Evolutionary conservation across 1,284 basidiomycete genomes (phyloP).

Genomic region (Ceratobasidium sp.): DNA sequence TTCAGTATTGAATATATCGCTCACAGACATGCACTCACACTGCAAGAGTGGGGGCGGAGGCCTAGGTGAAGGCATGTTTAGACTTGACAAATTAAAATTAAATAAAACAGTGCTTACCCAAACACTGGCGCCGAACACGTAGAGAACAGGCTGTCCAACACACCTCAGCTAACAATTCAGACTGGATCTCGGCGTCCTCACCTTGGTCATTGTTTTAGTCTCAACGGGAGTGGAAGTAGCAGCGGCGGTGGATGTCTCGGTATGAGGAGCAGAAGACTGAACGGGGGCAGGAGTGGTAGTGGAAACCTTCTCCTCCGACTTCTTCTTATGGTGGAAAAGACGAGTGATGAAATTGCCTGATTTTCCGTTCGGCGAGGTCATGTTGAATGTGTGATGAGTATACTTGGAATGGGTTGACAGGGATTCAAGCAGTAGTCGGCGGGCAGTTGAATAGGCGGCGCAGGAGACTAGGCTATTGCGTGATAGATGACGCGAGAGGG

Average conservation of each 20-base stretch:
- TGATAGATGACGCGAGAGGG: neutral
- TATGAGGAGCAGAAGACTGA: neutral
- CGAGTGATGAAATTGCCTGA: constrained; percentile 32
- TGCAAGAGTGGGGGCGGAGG: constrained; percentile 62
- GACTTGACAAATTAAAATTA: neutral
- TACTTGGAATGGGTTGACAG: neutral
- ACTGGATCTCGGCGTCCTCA: neutral
- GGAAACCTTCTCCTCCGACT: constrained; percentile 27
- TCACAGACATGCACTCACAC: constrained; percentile 54
- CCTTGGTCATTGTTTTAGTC: neutral
- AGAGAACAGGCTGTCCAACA: constrained; percentile 55
- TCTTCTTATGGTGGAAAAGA: constrained; percentile 36
- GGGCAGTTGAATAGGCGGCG: constrained; percentile 18
- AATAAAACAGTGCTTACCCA: neutral
- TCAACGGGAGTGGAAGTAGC: neutral
- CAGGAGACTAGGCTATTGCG: too few species aligned
- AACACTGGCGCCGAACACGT: constrained; percentile 58
- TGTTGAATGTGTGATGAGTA: constrained; percentile 10
- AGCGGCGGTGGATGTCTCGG: too few species aligned
- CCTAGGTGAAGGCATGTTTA: constrained; percentile 56
- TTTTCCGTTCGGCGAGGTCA: constrained; percentile 28
- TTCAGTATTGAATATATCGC: neutral
- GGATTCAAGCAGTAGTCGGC: neutral
- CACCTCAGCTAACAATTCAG: neutral
- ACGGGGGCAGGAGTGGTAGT: constrained; percentile 8